Conservation (phyloP, 2,329 filamentous ascomycete genomes). For the Penicillium hordei region DNA sequence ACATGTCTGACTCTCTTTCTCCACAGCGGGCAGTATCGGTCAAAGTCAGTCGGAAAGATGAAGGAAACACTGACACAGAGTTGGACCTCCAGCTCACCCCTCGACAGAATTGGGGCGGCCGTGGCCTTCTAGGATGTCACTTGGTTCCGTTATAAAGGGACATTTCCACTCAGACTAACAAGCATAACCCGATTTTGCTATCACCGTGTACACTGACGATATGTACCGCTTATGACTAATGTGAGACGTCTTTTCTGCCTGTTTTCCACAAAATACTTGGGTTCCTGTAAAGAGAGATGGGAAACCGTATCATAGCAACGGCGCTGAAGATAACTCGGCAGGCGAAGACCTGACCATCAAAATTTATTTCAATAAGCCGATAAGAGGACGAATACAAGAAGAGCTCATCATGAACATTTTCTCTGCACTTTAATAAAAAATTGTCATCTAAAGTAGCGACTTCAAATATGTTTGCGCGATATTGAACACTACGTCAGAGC, state of each 20-base stretch:
- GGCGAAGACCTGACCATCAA: not conserved
- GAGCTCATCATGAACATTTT: not conserved
- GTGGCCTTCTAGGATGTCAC: constrained; percentile 87
- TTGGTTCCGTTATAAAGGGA: constrained; percentile 70
- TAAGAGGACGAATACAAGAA: not conserved
- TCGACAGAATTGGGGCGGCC: constrained; percentile 80
- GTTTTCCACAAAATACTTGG: not conserved
- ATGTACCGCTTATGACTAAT: constrained; percentile 16
- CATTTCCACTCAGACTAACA: not conserved
- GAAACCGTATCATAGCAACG: not conserved
- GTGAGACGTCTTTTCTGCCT: constrained; percentile 8
- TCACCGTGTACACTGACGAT: constrained; percentile 9
- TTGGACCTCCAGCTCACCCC: constrained; percentile 73
- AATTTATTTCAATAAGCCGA: not conserved
- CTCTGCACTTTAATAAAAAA: not conserved
- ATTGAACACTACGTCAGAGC: constrained; percentile 27
- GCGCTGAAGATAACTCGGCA: not conserved
- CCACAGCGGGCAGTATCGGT: constrained; percentile 68
- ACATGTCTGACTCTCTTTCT: constrained; percentile 1
- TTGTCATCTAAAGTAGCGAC: not conserved
- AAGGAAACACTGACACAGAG: constrained; percentile 51
- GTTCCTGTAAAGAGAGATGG: not conserved
- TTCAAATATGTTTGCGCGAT: not conserved
- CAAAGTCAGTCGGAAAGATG: constrained; percentile 57
- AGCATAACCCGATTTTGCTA: constrained; percentile 2